Percentiles rank a stretch among this genome's conserved stretches.
phyloP scores from a whole-genome alignment of 768 basidiomycete genomes.

The Psilocybe subaeruginosa region DNA sequence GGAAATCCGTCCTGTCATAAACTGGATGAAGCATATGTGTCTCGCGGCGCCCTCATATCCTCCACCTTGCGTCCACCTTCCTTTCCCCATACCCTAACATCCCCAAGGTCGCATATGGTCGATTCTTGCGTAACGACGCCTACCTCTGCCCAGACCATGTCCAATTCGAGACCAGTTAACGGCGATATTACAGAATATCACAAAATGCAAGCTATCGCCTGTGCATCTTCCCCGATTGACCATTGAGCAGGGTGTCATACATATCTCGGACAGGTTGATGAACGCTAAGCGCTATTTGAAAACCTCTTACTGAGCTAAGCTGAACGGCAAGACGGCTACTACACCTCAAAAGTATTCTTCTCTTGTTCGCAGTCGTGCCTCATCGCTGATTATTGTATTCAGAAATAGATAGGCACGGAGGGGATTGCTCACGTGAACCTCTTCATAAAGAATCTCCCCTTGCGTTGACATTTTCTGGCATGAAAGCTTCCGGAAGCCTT shows the following conservation, averaged over 20 bases:
- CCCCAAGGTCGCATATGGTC: neutral
- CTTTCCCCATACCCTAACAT: neutral
- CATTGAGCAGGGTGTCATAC: neutral
- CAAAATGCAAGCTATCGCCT: neutral
- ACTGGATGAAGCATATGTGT: neutral
- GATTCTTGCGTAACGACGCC: neutral
- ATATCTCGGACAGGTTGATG: neutral
- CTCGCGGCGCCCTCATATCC: neutral
- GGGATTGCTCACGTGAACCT: neutral
- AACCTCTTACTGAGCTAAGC: neutral
- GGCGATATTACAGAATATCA: neutral
- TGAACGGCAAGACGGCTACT: neutral
- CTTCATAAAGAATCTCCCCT: neutral
- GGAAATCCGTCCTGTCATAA: neutral
- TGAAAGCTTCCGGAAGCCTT: slow-evolving; percentile 1
- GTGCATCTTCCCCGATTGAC: neutral
- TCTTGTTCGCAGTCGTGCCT: neutral
- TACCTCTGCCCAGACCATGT: neutral
- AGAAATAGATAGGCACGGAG: neutral
- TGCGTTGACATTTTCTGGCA: slow-evolving; percentile 3
- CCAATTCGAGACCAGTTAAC: neutral
- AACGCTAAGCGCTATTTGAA: neutral
- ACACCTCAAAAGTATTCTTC: neutral
- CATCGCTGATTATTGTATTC: neutral
- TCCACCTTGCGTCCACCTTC: neutral